Conservation (phyloP, 345 rosid species). For the Bruguiera parviflora region DNA sequence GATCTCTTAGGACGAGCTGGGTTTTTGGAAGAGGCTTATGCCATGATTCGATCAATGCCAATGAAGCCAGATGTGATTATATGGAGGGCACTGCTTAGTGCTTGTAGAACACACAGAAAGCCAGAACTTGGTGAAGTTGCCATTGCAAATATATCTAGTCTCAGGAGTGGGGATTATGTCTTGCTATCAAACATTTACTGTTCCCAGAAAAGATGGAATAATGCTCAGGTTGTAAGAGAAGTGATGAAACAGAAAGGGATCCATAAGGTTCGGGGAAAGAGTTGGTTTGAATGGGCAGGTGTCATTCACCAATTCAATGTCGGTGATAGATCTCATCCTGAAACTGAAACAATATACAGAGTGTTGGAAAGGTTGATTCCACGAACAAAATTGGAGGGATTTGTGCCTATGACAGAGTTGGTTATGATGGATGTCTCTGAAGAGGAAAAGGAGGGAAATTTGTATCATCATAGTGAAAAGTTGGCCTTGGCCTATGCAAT, state of each 20-base stretch:
- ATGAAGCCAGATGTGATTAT: constrained; percentile 68
- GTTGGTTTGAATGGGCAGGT: constrained; percentile 76
- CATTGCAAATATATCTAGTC: constrained; percentile 47
- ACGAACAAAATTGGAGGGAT: constrained; percentile 54
- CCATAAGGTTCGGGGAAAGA: constrained; percentile 61
- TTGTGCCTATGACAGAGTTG: constrained; percentile 54
- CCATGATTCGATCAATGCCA: constrained; percentile 55
- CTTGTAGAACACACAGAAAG: constrained; percentile 51
- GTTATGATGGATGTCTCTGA: constrained; percentile 84
- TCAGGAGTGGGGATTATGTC: constrained; percentile 67
- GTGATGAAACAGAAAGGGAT: constrained; percentile 57
- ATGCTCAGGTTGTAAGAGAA: constrained; percentile 56
- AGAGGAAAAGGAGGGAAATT: constrained; percentile 77
- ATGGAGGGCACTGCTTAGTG: constrained; percentile 87
- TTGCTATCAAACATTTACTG: constrained; percentile 75
- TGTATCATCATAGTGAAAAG: constrained; percentile 74
- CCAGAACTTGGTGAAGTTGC: constrained; percentile 61
- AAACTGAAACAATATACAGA: constrained; percentile 49
- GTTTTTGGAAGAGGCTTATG: constrained; percentile 60
- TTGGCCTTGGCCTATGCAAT: constrained; percentile 75
- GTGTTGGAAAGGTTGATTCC: constrained; percentile 47
- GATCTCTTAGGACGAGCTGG: constrained; percentile 78
- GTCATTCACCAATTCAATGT: constrained; percentile 61
- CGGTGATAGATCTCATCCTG: constrained; percentile 70
- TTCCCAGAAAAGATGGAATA: constrained; percentile 63